Evolutionary conservation across 139 green algal species (phyloP).

Genomic region (Chlamydomonas incerta): DNA sequence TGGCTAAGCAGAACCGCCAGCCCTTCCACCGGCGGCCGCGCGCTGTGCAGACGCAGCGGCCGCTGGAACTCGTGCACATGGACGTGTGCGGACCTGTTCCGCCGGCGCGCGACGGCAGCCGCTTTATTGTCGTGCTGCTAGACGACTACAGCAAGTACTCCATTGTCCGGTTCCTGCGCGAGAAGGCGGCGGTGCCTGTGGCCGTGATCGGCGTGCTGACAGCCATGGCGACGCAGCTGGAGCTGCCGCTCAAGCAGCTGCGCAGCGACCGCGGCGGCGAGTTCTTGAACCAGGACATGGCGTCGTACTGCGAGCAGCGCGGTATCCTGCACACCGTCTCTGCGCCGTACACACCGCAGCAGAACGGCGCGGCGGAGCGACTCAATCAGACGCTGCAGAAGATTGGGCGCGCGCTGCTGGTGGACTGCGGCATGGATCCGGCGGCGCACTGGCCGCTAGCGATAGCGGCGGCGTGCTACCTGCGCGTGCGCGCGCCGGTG

Average conservation of each 20-base stretch:
- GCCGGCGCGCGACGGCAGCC: not conserved
- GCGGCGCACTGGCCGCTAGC: not conserved
- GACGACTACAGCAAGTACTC: slow-evolving; percentile 29
- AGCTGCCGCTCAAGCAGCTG: too few species aligned
- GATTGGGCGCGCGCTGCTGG: not conserved
- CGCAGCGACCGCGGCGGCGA: slow-evolving; percentile 40
- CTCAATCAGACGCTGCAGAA: slow-evolving; percentile 55
- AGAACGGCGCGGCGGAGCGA: slow-evolving; percentile 54
- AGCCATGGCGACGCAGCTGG: too few species aligned
- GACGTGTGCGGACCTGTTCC: slow-evolving; percentile 13
- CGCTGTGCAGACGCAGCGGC: not conserved
- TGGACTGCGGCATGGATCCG: not conserved
- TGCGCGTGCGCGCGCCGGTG: not conserved
- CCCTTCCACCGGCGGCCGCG: not conserved
- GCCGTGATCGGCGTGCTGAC: too few species aligned
- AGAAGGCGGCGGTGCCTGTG: too few species aligned
- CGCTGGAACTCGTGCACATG: slow-evolving; percentile 36
- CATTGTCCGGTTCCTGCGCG: not conserved
- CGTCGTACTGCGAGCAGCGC: not conserved
- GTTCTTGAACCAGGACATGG: not conserved
- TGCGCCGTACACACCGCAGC: slow-evolving; percentile 46
- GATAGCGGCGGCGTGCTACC: not conserved
- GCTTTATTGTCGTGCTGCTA: slow-evolving; percentile 23
- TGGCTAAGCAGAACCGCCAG: not conserved
- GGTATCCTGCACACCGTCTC: slow-evolving; percentile 32